Evolutionary conservation across 352 stramenopile genomes (phyloP), one percentile per base, ranked within the genome.

Genomic region (Lagenidium sp.): DNA sequence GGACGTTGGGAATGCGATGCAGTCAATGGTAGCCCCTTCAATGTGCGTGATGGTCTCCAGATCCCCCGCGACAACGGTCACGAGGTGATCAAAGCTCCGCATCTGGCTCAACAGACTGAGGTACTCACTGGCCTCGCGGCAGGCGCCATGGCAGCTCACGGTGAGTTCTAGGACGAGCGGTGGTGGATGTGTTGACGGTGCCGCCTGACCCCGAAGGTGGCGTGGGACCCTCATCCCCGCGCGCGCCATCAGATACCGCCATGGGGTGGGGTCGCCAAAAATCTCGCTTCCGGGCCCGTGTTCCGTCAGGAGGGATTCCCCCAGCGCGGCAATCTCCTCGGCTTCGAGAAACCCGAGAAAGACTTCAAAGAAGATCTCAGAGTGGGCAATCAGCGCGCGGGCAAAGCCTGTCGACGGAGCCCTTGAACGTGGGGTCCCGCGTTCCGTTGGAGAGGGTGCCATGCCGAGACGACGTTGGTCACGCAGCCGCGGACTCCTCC

Each of bases 1-100:
- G 4, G 69, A 73, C 35, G 74, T 82, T 11, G 72, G 71, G 31
- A 87, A 85, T 26, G 64, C 60, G 6, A 90, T 47, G 39, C 74
- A 85, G 24, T 90, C 74, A 11, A 90, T 44, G 4, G 34, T 24
- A 5, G 50, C 13, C 2, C 36, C 53, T 16, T 56, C 54, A 7
- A 72, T 48, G 6, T 41, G 30, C 0, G 36, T 53, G 36, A 85
- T 69, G 12, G 25, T 45, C 15, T 60, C 57, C 37, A 90, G 36
- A 35, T 87, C 63, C 1, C 60, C 72, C 18, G 63, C 35, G 7
- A 74, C 24, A n/a, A 85, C 60, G 5, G 46, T 6, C 6, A 80
- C 48, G 30, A 52, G 57, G 16, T 44, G 21, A 7, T 50, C 34
- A 32, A 86, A 75, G n/a, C 43, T 42, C 26, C 70, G 59, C 3